Percentiles rank a stretch among this genome's conserved stretches.
phyloP scores from a whole-genome alignment of 176 grass and related monocot genomes.

The Puya raimondii region DNA sequence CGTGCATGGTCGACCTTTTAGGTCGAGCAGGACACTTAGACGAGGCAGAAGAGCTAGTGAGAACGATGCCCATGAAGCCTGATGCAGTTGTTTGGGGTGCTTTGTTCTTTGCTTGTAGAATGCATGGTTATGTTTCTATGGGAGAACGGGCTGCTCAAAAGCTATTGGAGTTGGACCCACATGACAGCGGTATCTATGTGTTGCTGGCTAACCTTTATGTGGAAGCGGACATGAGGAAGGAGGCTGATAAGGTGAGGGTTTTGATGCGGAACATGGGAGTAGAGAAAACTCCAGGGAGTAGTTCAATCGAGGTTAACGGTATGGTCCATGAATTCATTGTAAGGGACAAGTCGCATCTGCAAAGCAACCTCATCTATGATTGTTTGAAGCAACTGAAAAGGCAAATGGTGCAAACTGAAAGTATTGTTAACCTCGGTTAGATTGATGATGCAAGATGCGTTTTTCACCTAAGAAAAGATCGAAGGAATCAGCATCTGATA shows the following conservation, averaged over 20 bases:
- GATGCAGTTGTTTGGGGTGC: constrained; percentile 61
- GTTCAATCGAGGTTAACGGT: constrained; percentile 70
- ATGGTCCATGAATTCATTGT: constrained; percentile 70
- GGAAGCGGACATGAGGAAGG: constrained; percentile 59
- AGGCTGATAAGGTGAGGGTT: constrained; percentile 55
- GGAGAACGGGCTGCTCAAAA: constrained; percentile 56
- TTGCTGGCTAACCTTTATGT: constrained; percentile 73
- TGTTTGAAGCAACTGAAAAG: constrained; percentile 40
- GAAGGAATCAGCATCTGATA: too few species aligned
- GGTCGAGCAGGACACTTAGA: constrained; percentile 55
- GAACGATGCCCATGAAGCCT: constrained; percentile 57
- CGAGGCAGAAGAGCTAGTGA: constrained; percentile 67
- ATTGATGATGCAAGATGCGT: neutral
- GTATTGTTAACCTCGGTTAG: constrained; percentile 3
- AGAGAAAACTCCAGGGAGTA: constrained; percentile 73
- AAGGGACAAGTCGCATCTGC: constrained; percentile 47
- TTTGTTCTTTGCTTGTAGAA: constrained; percentile 77
- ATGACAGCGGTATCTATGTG: constrained; percentile 68
- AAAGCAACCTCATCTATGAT: constrained; percentile 42
- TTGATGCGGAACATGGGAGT: constrained; percentile 65
- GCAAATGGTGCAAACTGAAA: constrained; percentile 36
- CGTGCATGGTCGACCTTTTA: constrained; percentile 81
- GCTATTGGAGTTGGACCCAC: constrained; percentile 55
- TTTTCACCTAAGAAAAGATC: neutral
- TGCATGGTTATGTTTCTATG: constrained; percentile 53